Evolutionary conservation across 208 protist species (phyloP).

Genomic region (Trichomonas tenax): DNA sequence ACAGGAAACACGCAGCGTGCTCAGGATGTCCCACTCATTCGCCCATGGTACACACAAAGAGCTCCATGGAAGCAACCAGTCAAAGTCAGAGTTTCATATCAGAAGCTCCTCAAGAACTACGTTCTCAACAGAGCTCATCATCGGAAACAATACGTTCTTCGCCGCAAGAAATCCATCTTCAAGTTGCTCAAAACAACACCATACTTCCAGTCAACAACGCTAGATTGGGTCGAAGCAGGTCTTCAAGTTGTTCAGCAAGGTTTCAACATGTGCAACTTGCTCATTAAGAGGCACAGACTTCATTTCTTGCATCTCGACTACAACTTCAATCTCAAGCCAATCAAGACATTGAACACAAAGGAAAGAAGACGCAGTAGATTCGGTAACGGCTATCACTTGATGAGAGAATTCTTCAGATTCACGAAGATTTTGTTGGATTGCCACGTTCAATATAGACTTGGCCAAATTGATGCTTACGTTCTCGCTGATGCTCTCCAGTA

Average conservation of each 20-base stretch:
- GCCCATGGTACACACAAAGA: constrained; percentile 77
- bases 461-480: constrained; percentile 93
- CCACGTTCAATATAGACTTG: constrained; percentile 97
- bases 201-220: constrained; percentile 95
- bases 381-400: constrained; percentile 97
- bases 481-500: constrained; percentile 98
- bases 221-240: constrained; percentile 99
- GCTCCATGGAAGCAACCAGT: constrained; percentile 48
- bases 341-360: constrained; percentile 99
- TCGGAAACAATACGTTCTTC: constrained; percentile 54
- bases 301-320: constrained; percentile 99
- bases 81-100: constrained; percentile 85
- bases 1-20: constrained; percentile 53
- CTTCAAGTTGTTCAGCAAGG: constrained; percentile 98
- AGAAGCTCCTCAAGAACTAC: constrained; percentile 98
- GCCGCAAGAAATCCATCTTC: constrained; percentile 68
- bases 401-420: constrained; percentile 94
- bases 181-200: constrained; percentile 75
- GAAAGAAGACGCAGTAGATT: constrained; percentile 99
- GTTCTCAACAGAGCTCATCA: constrained; percentile 87
- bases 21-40: constrained; percentile 93
- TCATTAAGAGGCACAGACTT: constrained; percentile 98
- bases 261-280: constrained; percentile 99
- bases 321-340: constrained; percentile 99
- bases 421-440: constrained; percentile 97